These are phyloP conservation scores for Metschnikowia baotianmanensis DNA, from an alignment of 805 yeast species.

Conservation along the genomic window DNA sequence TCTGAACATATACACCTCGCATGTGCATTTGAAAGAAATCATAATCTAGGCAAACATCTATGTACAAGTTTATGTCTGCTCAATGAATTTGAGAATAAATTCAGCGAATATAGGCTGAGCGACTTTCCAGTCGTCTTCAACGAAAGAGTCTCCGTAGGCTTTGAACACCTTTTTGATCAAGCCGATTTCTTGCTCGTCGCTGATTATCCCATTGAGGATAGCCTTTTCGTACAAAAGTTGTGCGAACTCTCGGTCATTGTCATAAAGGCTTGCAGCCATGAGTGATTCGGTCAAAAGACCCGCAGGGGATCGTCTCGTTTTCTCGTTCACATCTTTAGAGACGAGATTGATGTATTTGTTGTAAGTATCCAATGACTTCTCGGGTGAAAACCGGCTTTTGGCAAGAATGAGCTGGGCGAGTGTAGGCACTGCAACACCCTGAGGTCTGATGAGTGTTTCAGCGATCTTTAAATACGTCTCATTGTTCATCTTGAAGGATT, in stretches of 20 bases:
- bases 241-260: slow-evolving; percentile 54
- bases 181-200: slow-evolving; percentile 40
- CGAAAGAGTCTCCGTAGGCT: slow-evolving; percentile 50
- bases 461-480: slow-evolving; percentile 35
- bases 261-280: slow-evolving; percentile 41
- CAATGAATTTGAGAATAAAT: slow-evolving; percentile 17
- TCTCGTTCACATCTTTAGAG: slow-evolving; percentile 28
- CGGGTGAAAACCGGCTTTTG: slow-evolving; percentile 36
- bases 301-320: slow-evolving; percentile 35
- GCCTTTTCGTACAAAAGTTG: slow-evolving; percentile 50
- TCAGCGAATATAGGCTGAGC: slow-evolving; percentile 35
- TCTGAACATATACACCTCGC: not conserved
- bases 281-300: slow-evolving; percentile 48
- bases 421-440: slow-evolving; percentile 28
- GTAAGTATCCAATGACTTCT: slow-evolving; percentile 41
- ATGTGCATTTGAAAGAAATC: not conserved
- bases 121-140: slow-evolving; percentile 32
- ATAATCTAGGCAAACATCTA: not conserved
- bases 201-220: slow-evolving; percentile 31
- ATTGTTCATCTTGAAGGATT: slow-evolving; percentile 31
- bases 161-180: slow-evolving; percentile 44
- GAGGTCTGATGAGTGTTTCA: slow-evolving; percentile 32
- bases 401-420: slow-evolving; percentile 44
- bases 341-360: slow-evolving; percentile 44
- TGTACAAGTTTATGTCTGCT: not conserved